Evolutionary conservation across 495 filamentous ascomycete genomes (phyloP), one percentile per base, ranked within the genome.

Genomic region (Podospora fimiseda): DNA sequence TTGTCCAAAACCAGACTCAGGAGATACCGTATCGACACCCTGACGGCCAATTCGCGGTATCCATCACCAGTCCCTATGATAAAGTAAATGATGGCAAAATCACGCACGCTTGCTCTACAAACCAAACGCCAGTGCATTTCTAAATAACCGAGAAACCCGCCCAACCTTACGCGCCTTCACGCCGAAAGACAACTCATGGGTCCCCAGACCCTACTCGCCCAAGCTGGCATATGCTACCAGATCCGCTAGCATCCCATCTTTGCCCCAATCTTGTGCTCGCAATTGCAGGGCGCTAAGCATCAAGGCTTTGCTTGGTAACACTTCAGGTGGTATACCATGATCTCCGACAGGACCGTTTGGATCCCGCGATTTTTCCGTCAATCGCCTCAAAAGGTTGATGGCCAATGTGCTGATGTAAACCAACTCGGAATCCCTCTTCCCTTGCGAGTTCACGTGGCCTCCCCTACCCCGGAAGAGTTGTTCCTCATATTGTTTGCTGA

Each of bases 341-440:
- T 57, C 57, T 8, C 54, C 53, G 3, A 47, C 50, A 23, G 67
- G 76, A 38, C 76, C 74, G 42, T 79, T 80, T 2, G 78, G 76
- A 65, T 86, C 79, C 56, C 79, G 81, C 3, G 84, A 81, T 63
- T 86, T 90, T 64, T 90, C 87, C 1, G 80, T 78, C 37, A 94
- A 66, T 50, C 76, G 80, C 58, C 77, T 80, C 20, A 94, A 68
- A 51, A 91, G 79, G 21, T 80, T 79, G 48, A 93, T 70, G 11
- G 86, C 85, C 19, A 87, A 80, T 23, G 83, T 74, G 13, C 86
- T 83, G 13, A 93, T 87, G 56, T 81, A 79, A 14, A 72, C 63
- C 13, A 78, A 62, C 43, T 75, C 76, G 27, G 65, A 55, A 43
- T 81, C 78, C 41, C 71, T 58, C 56, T 72, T 65, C 2, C 51